Conservation (phyloP, 1,139 yeast species). For the Scheffersomyces segobiensis region DNA sequence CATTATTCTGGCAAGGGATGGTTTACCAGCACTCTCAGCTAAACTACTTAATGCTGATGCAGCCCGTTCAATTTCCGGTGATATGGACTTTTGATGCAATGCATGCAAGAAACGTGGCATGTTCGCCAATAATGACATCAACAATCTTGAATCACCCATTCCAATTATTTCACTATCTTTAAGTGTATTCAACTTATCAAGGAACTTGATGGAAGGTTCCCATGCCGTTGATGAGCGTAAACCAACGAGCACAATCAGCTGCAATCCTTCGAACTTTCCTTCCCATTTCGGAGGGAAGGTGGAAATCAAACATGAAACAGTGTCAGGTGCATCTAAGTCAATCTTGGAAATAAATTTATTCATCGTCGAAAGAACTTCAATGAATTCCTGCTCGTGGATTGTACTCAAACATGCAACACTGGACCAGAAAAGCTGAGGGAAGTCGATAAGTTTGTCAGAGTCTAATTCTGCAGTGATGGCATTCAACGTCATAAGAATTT, state of each 20-base stretch:
- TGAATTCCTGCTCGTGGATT: slow-evolving; percentile 88
- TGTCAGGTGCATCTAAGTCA: slow-evolving; percentile 82
- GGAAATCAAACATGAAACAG: slow-evolving; percentile 76
- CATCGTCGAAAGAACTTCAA: slow-evolving; percentile 80
- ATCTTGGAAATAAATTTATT: slow-evolving; percentile 84
- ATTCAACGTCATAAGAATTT: slow-evolving; percentile 90
- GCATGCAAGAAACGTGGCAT: slow-evolving; percentile 85
- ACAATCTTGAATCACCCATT: slow-evolving; percentile 63
- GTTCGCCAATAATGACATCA: slow-evolving; percentile 74
- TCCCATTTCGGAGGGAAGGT: slow-evolving; percentile 97
- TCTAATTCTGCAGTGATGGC: slow-evolving; percentile 86
- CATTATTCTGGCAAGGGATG: slow-evolving; percentile 69
- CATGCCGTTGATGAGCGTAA: slow-evolving; percentile 77
- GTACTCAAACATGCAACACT: slow-evolving; percentile 91
- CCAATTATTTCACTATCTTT: slow-evolving; percentile 80
- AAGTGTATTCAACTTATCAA: slow-evolving; percentile 69
- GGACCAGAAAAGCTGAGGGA: slow-evolving; percentile 95
- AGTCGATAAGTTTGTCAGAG: slow-evolving; percentile 74
- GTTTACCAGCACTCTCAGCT: slow-evolving; percentile 59
- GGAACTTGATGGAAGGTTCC: slow-evolving; percentile 71
- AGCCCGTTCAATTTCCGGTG: slow-evolving; percentile 55
- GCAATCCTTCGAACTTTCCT: slow-evolving; percentile 88
- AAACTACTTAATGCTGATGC: slow-evolving; percentile 59
- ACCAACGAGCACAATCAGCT: slow-evolving; percentile 76
- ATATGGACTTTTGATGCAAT: slow-evolving; percentile 55